Conservation (phyloP, 1,284 basidiomycete species). For the Malassezia sp. region DNA sequence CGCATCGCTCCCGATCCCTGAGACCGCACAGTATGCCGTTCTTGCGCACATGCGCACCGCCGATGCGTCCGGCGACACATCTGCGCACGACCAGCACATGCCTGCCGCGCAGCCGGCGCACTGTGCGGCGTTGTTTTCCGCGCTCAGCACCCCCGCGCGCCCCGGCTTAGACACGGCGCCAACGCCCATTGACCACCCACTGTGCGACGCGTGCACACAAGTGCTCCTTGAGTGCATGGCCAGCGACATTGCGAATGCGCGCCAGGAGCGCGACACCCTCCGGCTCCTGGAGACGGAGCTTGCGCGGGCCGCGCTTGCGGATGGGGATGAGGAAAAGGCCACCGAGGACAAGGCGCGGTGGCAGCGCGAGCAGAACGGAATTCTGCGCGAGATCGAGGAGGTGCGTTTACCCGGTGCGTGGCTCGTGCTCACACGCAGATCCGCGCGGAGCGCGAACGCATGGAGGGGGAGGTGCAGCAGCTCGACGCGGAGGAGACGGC, state of each 20-base stretch:
- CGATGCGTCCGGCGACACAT: too few species aligned
- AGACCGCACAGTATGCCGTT: too few species aligned
- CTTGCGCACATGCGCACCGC: too few species aligned
- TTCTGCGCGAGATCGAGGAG: constrained; percentile 15
- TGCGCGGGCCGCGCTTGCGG: constrained; percentile 19
- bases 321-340: constrained; percentile 3
- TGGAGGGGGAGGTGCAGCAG: constrained; percentile 18
- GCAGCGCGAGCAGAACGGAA: constrained; percentile 8
- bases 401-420: not conserved
- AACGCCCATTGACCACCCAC: constrained; percentile 55
- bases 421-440: constrained; percentile 16
- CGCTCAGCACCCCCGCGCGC: not conserved
- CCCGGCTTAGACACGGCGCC: not conserved
- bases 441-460: constrained; percentile 12
- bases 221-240: not conserved
- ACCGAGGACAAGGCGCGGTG: constrained; percentile 1
- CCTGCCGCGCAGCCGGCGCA: too few species aligned
- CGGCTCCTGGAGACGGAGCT: constrained; percentile 30
- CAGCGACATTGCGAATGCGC: constrained; percentile 55
- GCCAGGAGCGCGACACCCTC: constrained; percentile 76
- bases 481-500: constrained; percentile 43
- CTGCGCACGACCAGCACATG: too few species aligned
- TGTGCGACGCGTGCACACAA: constrained; percentile 70
- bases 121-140: too few species aligned
- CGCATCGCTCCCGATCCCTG: too few species aligned